Base-by-base conservation (phyloP, 1,284 basidiomycete species). In the Schizophyllum amplum region DNA sequence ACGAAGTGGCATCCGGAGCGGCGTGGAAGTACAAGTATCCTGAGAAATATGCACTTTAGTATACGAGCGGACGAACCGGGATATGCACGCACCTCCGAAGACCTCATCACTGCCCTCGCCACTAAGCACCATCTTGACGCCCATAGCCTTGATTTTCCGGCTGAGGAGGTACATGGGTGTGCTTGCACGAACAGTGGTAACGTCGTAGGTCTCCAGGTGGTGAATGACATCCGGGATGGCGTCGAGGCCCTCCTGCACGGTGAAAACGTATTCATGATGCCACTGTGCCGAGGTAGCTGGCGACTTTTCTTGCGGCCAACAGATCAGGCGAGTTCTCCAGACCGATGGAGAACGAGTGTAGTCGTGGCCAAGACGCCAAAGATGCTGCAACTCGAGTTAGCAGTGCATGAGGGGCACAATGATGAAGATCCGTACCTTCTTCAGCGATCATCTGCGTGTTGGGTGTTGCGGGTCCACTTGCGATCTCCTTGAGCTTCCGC, bases 21-120 rank as follows among this genome's bases (percentile, higher is more conserved):
- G 96, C 96, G 72, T 99, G 96, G 88, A 99, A 99, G 79, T 99
- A 99, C 55, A 99, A 83, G 76, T 99, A 99, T 15, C 94, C 93
- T 92, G 65, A 17, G 56, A 51, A 59, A 33, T 51, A 53, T 27
- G 53, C 52, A 23, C 42, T n/a, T n/a, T n/a, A n/a, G n/a, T n/a
- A n/a, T n/a, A n/a, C n/a, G n/a, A n/a, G n/a, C n/a, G n/a, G n/a
- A n/a, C n/a, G n/a, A n/a, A n/a, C n/a, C n/a, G 11, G 33, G 17
- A 25, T 27, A 47, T 4, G 57, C 33, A 52, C 73, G 62, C 66
- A 86, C 94, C 95, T 72, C 97, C 97, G 56, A 98, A 86, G 63
- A 99, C 94, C 74, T 99, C 97, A 67, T 99, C 97, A 59, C 92
- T 94, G 26, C 97, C 97, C 73, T 99, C 97, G 33, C 97, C 97